A percentile compares a stretch with the other conserved stretches of the same genome.
Evolutionary conservation across 495 filamentous ascomycete species (phyloP).

Genomic region (Usnea hakonensis): DNA sequence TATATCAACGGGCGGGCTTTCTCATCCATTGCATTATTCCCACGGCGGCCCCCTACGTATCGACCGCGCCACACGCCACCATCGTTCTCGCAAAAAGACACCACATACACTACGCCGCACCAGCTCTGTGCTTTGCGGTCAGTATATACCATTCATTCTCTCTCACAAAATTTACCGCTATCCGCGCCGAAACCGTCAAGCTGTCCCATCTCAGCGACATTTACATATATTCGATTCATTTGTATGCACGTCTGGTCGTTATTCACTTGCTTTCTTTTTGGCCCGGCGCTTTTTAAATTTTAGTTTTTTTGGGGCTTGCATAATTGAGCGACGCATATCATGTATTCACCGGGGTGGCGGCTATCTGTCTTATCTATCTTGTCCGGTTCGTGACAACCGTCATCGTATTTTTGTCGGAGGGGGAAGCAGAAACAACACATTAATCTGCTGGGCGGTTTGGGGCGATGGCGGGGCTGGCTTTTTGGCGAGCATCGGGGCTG

Average conservation of each 20-base stretch:
- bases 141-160: neutral
- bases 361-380: neutral
- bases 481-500: neutral
- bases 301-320: neutral
- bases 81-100: slow-evolving; percentile 2
- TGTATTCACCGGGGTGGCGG: neutral
- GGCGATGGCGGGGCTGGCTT: neutral
- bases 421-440: neutral
- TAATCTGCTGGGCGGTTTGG: neutral
- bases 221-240: slow-evolving; percentile 3
- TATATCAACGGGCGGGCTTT: neutral
- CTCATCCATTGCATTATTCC: slow-evolving; percentile 8
- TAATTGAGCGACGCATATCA: neutral
- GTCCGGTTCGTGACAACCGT: too few relatives aligned
- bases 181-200: neutral
- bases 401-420: neutral
- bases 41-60: slow-evolving; percentile 6
- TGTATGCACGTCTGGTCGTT: neutral
- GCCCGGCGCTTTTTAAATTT: too few relatives aligned
- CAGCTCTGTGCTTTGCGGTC: neutral
- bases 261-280: too few relatives aligned
- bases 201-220: neutral
- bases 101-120: slow-evolving; percentile 1
- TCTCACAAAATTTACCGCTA: neutral
- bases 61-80: neutral